A percentile compares a stretch with the other conserved stretches of the same genome.
These are phyloP conservation scores for Cutaneotrichosporon sp. DNA, from an alignment of 1,284 basidiomycete genomes.

Conservation along the genomic window DNA sequence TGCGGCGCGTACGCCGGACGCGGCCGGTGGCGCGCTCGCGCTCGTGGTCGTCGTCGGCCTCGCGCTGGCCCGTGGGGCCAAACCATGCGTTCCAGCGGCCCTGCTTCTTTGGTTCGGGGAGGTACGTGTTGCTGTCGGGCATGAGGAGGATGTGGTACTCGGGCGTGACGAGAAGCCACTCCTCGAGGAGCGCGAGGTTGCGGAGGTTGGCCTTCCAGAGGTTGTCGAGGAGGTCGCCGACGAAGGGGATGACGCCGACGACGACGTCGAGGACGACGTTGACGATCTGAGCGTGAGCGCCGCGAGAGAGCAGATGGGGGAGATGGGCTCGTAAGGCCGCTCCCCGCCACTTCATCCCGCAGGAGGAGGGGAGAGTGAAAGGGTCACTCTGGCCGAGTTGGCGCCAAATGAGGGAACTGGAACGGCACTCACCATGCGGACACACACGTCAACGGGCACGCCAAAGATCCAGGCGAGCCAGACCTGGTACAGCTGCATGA, in stretches of 20 bases:
- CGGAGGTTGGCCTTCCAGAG: slow-evolving; percentile 54
- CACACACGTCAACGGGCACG: slow-evolving; percentile 35
- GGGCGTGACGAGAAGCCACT: slow-evolving; percentile 41
- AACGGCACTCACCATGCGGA: slow-evolving; percentile 44
- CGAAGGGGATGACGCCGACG: slow-evolving; percentile 49
- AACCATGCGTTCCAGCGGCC: slow-evolving; percentile 21
- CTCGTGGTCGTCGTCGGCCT: slow-evolving; percentile 19
- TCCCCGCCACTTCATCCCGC: no score
- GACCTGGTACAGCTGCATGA: slow-evolving; percentile 53
- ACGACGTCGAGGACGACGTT: slow-evolving; percentile 49
- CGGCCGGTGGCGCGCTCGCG: slow-evolving; percentile 37
- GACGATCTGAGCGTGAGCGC: slow-evolving; percentile 32
- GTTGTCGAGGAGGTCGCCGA: slow-evolving; percentile 54
- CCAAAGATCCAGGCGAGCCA: slow-evolving; percentile 51
- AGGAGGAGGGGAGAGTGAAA: no score
- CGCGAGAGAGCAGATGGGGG: background rate
- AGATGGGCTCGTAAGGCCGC: no score
- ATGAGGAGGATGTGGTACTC: slow-evolving; percentile 53
- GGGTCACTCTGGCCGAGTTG: no score
- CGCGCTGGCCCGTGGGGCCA: slow-evolving; percentile 14
- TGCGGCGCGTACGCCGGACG: slow-evolving; percentile 44
- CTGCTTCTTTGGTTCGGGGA: slow-evolving; percentile 37
- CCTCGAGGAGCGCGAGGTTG: slow-evolving; percentile 49
- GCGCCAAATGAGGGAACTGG: no score
- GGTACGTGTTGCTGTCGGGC: slow-evolving; percentile 46